Percentiles rank a stretch among this genome's conserved stretches.
Conservation (phyloP, 441 rosid species). For the Populus tomentosa region DNA sequence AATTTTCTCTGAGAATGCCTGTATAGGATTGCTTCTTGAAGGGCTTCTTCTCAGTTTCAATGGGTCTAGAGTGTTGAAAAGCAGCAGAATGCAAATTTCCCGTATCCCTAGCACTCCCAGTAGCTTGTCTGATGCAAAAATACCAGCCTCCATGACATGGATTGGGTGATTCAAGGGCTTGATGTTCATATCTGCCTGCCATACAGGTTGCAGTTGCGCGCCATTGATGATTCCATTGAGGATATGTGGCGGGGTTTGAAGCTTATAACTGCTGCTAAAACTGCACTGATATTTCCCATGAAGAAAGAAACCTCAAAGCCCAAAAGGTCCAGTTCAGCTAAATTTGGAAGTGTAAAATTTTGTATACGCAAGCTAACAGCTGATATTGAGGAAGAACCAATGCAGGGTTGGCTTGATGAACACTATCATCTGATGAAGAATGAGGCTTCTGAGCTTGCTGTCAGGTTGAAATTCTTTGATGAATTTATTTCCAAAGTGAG, state of each 20-base stretch:
- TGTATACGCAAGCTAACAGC: conserved; percentile 71
- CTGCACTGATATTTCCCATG: conserved; percentile 45
- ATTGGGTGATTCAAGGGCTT: conserved; percentile 98
- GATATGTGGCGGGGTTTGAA: conserved; percentile 90
- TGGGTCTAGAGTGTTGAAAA: conserved; percentile 73
- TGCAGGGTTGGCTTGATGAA: conserved; percentile 99
- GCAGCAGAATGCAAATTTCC: conserved; percentile 97
- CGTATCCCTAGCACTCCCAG: conserved; percentile 72
- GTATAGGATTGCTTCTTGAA: conserved; percentile 97
- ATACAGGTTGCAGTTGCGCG: conserved; percentile 90
- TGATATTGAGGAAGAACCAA: conserved; percentile 99
- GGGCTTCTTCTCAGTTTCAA: conserved; percentile 75
- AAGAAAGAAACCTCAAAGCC: conserved; percentile 71
- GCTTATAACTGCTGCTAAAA: conserved; percentile 73
- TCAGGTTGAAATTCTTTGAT: conserved; percentile 84
- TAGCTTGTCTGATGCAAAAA: conserved; percentile 47
- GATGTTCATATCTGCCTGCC: conserved; percentile 93
- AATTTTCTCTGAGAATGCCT: conserved; percentile 98
- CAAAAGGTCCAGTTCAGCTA: conserved; percentile 60
- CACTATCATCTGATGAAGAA: conserved; percentile 81
- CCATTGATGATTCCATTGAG: conserved; percentile 96
- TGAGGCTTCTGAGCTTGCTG: conserved; percentile 92
- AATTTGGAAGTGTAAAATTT: conserved; percentile 76
- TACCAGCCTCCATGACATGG: conserved; percentile 51
- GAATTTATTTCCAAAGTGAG: conserved; percentile 48